A percentile compares a stretch with the other conserved stretches of the same genome.
phyloP scores from a whole-genome alignment of 805 yeast genomes.

The Ogataea nakhonphanomensis region DNA sequence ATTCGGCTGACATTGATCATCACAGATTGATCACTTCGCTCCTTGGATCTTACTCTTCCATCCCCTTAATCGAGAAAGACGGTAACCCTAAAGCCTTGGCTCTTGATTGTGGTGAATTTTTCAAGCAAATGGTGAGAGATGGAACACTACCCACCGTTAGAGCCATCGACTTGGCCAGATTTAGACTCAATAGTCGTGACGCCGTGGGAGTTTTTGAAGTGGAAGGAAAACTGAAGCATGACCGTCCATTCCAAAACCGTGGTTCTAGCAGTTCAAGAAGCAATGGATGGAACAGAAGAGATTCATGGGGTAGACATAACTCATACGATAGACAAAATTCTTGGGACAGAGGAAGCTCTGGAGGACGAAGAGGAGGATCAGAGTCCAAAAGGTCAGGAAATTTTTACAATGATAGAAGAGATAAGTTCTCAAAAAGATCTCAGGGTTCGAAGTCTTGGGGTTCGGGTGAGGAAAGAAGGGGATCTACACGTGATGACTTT shows the following conservation, averaged over 20 bases:
- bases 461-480: too few species aligned
- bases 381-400: too few species aligned
- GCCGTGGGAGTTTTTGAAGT: slow-evolving; percentile 30
- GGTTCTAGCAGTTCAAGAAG: not conserved
- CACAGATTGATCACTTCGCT: slow-evolving; percentile 16
- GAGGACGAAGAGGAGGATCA: not conserved
- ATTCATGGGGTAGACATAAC: too few species aligned
- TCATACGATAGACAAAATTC: too few species aligned
- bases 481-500: too few species aligned
- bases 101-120: slow-evolving; percentile 32
- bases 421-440: not conserved
- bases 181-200: slow-evolving; percentile 26
- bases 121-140: slow-evolving; percentile 26
- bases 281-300: not conserved
- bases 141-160: slow-evolving; percentile 17
- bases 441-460: not conserved
- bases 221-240: slow-evolving; percentile 22
- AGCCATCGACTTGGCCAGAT: slow-evolving; percentile 21
- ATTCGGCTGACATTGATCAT: slow-evolving; percentile 13
- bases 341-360: not conserved
- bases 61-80: slow-evolving; percentile 27
- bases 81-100: slow-evolving; percentile 32
- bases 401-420: not conserved
- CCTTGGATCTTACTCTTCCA: slow-evolving; percentile 19
- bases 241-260: too few species aligned